Conservation (phyloP, 2,329 filamentous ascomycete species). For the Metarhizium humberi region DNA sequence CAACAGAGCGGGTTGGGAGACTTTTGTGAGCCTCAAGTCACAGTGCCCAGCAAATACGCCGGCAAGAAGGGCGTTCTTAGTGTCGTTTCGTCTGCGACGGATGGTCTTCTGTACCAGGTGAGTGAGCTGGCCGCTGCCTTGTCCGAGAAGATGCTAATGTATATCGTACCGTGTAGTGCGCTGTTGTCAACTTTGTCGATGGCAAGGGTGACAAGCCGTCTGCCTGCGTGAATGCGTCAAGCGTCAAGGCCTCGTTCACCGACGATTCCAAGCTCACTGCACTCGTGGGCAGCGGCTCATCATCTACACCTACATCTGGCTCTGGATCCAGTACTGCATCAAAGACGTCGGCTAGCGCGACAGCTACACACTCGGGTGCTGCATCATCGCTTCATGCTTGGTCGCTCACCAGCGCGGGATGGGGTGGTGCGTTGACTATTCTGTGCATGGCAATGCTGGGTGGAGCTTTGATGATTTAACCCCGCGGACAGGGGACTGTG, state of each 20-base stretch:
- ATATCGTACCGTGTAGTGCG: conserved; percentile 30
- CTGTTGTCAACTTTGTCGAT: conserved; percentile 46
- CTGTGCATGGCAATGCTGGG: conserved; percentile 20
- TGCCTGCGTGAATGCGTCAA: conserved; percentile 26
- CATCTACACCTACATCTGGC: neutral
- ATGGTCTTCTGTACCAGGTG: conserved; percentile 50
- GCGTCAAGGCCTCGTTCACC: conserved; percentile 19
- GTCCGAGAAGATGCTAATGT: conserved; percentile 3
- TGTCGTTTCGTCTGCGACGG: conserved; percentile 40
- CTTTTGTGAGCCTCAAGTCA: conserved; percentile 42
- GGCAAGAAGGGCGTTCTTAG: conserved; percentile 47
- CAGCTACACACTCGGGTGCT: conserved; percentile 13
- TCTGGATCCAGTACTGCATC: conserved; percentile 8
- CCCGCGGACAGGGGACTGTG: neutral
- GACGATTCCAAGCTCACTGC: conserved; percentile 24
- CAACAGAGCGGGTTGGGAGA: conserved; percentile 44
- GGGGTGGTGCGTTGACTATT: conserved; percentile 14
- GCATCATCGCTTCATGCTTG: conserved; percentile 13
- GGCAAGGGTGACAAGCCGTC: conserved; percentile 21
- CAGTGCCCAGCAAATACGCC: conserved; percentile 37
- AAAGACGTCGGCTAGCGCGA: conserved; percentile 12
- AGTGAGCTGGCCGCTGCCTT: conserved; percentile 5
- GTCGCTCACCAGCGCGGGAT: conserved; percentile 8
- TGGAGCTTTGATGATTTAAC: conserved; percentile 19
- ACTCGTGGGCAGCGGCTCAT: conserved; percentile 17